phyloP scores from a whole-genome alignment of 164 flowering plant species.

The Tinospora cordifolia region DNA sequence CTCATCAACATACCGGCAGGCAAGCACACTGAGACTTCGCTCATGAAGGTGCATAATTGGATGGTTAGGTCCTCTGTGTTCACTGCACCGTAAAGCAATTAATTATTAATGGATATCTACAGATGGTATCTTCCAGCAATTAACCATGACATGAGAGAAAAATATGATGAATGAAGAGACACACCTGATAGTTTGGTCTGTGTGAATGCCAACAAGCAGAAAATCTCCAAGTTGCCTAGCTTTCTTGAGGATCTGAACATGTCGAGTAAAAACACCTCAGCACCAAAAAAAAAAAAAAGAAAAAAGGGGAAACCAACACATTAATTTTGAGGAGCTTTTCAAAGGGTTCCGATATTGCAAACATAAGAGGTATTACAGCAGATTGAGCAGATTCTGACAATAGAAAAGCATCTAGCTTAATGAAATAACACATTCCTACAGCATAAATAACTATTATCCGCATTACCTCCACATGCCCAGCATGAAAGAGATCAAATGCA shows the following conservation, averaged over 20 bases:
- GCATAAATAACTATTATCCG: not conserved
- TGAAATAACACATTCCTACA: too few relatives aligned
- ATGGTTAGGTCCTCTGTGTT: conserved; percentile 41
- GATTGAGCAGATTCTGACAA: not conserved
- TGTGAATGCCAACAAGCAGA: conserved; percentile 65
- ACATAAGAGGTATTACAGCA: not conserved
- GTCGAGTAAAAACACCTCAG: conserved; percentile 9
- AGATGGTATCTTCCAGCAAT: not conserved
- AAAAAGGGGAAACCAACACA: not conserved
- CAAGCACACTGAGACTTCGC: conserved; percentile 75
- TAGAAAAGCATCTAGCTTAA: not conserved
- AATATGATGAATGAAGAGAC: not conserved
- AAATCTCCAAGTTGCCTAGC: conserved; percentile 77
- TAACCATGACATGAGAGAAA: not conserved
- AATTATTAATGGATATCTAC: not conserved
- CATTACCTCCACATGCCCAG: conserved; percentile 84
- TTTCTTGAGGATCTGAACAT: conserved; percentile 50
- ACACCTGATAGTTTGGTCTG: conserved; percentile 61
- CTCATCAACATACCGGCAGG: conserved; percentile 85
- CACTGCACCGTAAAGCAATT: conserved; percentile 36
- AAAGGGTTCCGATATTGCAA: not conserved
- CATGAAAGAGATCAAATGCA: conserved; percentile 87
- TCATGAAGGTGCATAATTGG: conserved; percentile 83
- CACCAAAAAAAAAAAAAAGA: too few relatives aligned
- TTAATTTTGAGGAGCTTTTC: not conserved